Percentiles rank a stretch among this genome's conserved stretches.
phyloP scores from a whole-genome alignment of 352 stramenopile species.

The Pythium monospermum region DNA sequence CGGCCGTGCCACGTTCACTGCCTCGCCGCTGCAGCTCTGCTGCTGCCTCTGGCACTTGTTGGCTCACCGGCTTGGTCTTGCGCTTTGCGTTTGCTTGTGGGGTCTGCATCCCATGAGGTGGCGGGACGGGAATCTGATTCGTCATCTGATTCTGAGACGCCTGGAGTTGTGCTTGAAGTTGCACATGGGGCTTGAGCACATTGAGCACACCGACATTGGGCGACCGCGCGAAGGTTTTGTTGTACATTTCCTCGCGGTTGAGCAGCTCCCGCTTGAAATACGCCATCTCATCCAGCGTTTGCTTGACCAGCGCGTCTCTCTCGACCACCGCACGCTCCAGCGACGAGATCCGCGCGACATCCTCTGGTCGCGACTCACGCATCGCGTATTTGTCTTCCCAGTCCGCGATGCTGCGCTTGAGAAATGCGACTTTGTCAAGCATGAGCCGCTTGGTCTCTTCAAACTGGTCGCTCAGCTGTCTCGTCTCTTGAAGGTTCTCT shows the following conservation, averaged over 20 bases:
- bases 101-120: slow-evolving; percentile 10
- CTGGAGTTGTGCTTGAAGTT: slow-evolving; percentile 44
- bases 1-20: slow-evolving; percentile 31
- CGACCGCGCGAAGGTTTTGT: slow-evolving; percentile 85
- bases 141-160: slow-evolving; percentile 14
- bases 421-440: slow-evolving; percentile 38
- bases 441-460: slow-evolving; percentile 51
- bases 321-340: slow-evolving; percentile 59
- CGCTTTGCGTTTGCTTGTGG: slow-evolving; percentile 11
- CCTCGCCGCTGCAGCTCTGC: slow-evolving; percentile 38
- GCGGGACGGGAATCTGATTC: neutral
- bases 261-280: slow-evolving; percentile 91
- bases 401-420: slow-evolving; percentile 37
- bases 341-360: slow-evolving; percentile 72
- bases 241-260: slow-evolving; percentile 93
- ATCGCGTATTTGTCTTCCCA: slow-evolving; percentile 57
- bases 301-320: slow-evolving; percentile 62
- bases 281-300: slow-evolving; percentile 86
- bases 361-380: slow-evolving; percentile 68
- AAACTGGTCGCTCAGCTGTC: slow-evolving; percentile 66
- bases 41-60: slow-evolving; percentile 7
- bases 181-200: slow-evolving; percentile 77
- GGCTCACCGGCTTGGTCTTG: slow-evolving; percentile 29
- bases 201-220: slow-evolving; percentile 88
- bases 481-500: slow-evolving; percentile 62